Base-by-base conservation (phyloP, 257 asterid species). In the Plantago major region DNA sequence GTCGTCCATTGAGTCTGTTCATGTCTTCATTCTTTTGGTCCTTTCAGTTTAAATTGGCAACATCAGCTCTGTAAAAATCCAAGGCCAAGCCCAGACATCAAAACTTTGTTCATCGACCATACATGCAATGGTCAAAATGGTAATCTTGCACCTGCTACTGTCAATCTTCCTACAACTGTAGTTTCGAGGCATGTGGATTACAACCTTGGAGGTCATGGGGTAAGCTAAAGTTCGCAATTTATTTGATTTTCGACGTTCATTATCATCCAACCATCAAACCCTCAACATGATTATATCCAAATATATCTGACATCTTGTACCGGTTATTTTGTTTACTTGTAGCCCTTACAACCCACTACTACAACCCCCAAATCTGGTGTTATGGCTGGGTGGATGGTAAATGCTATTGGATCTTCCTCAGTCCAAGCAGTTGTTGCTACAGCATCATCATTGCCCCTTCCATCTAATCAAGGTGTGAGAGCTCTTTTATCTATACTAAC, bases 321-420 rank as follows among this genome's bases (percentile, higher is more conserved):
- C 67, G 45, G 5, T 5, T 30, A 5, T 5, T 30, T 30, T 53
- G 54, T 58, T 81, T 67, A 38, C 69, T 71, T 70, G 80, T 79
- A 92, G 99, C 88, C 95, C 44, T 92, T 92, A 62, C 99, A 96
- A 60, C 91, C 96, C 52, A 66, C 96, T 47, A 90, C 86, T 1
- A 83, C 86, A 12, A 79, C 88, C 28, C 89, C 97, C 64, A 89
- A 79, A 79, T 96, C 99, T 62, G 89, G 78, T 73, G 97, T 91
- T 69, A 79, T 92, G 68, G 96, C 97, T 46, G 95, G 99, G 58
- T 92, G 99, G 99, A 92, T 89, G 99, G 89, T 84, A 57, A 92
- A 83, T 70, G 97, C 97, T 53, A 82, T 95, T 79, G 99, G 90
- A 62, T 80, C 99, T 67, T 81, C 97, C 55, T 92, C 99, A 65